These are phyloP conservation scores for Penicillium sp. DNA, from an alignment of 2,329 filamentous ascomycete species.

Conservation along the genomic window DNA sequence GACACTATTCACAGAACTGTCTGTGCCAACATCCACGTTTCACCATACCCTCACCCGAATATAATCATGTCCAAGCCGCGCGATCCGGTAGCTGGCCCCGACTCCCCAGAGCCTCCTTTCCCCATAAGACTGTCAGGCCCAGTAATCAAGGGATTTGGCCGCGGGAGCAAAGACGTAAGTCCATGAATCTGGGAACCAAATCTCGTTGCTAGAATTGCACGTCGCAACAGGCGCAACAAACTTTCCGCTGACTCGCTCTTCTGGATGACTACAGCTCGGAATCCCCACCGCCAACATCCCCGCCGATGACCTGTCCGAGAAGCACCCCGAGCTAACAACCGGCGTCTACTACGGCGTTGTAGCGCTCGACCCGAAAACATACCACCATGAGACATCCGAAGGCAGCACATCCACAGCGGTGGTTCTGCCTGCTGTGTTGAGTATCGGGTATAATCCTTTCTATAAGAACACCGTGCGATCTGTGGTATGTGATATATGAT, in stretches of 20 bases:
- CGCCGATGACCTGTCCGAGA: conserved; percentile 62
- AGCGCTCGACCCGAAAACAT: conserved; percentile 56
- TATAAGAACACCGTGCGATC: conserved; percentile 87
- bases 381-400: conserved; percentile 23
- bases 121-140: conserved; percentile 80
- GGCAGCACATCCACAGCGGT: conserved; percentile 18
- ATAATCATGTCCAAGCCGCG: conserved; percentile 46
- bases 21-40: not conserved
- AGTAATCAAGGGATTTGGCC: conserved; percentile 89
- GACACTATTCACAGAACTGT: not conserved
- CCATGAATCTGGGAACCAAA: not conserved
- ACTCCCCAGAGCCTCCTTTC: conserved; percentile 70
- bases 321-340: conserved; percentile 57
- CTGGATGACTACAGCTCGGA: conserved; percentile 62
- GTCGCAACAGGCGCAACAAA: not conserved
- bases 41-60: not conserved
- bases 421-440: conserved; percentile 86
- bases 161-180: conserved; percentile 83
- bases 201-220: too few species aligned
- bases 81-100: conserved; percentile 69
- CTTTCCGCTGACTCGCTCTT: conserved; percentile 1
- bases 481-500: conserved; percentile 51
- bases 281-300: conserved; percentile 93
- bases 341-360: conserved; percentile 96
- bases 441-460: conserved; percentile 94